A percentile compares a stretch with the other conserved stretches of the same genome.
These are phyloP conservation scores for Vanderwaltozyma polyspora DNA, from an alignment of 805 yeast species.

Conservation along the genomic window DNA sequence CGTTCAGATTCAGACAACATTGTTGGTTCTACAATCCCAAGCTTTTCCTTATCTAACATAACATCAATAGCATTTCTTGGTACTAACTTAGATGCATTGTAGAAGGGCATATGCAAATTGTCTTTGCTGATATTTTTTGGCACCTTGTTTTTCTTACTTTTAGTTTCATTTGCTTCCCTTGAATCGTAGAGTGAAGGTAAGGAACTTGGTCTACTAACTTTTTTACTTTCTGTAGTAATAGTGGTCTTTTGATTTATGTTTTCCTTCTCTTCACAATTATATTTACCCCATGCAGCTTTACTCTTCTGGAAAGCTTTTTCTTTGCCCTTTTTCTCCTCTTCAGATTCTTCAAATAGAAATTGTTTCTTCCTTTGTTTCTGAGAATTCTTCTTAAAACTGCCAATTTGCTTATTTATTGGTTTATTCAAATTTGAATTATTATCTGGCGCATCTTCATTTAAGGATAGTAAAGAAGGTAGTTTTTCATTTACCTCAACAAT, in stretches of 20 bases:
- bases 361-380: constrained; percentile 21
- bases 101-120: constrained; percentile 1
- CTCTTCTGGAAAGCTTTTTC: constrained; percentile 1
- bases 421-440: constrained; percentile 6
- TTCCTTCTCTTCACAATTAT: neutral
- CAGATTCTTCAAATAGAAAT: neutral
- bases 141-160: neutral
- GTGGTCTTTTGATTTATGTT: neutral
- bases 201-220: too few species aligned
- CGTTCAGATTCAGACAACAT: constrained; percentile 50
- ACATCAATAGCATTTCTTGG: constrained; percentile 2
- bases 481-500: constrained; percentile 1
- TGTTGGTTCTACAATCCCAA: constrained; percentile 1
- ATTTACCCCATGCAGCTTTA: constrained; percentile 17
- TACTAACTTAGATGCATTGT: neutral
- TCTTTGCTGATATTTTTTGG: neutral
- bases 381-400: constrained; percentile 18
- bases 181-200: constrained; percentile 16
- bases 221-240: neutral
- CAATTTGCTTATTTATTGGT: too few species aligned
- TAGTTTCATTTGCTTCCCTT: neutral
- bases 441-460: neutral
- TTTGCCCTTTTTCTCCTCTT: constrained; percentile 1
- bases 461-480: constrained; percentile 10
- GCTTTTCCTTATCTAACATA: neutral